phyloP scores from a whole-genome alignment of 148 eudicot species.

The Chenopodium quinoa region DNA sequence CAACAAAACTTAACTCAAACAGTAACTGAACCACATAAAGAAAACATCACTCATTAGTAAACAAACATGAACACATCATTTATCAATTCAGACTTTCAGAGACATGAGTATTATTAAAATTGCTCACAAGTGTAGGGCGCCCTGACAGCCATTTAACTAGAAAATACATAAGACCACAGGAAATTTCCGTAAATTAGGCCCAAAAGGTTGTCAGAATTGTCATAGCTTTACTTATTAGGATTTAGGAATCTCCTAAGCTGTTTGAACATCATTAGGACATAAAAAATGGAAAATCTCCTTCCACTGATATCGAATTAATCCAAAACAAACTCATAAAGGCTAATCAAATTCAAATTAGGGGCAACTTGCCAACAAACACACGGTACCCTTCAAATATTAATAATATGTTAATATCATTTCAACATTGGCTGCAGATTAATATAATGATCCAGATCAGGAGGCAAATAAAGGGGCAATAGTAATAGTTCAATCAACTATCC shows the following conservation, averaged over 20 bases:
- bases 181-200: not conserved
- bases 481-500: not conserved
- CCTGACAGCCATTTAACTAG: not conserved
- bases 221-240: not conserved
- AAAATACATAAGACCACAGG: not conserved
- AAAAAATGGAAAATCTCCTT: not conserved
- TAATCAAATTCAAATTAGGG: too few relatives aligned
- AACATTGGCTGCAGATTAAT: not conserved
- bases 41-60: not conserved
- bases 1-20: not conserved
- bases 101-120: not conserved
- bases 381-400: not conserved
- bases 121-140: not conserved
- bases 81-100: not conserved
- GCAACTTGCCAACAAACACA: too few relatives aligned
- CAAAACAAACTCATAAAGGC: too few relatives aligned
- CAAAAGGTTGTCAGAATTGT: not conserved
- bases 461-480: not conserved
- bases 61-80: too few relatives aligned
- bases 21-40: not conserved
- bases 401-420: not conserved
- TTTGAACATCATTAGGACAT: not conserved
- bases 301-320: not conserved
- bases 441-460: not conserved
- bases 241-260: too few relatives aligned